Base-by-base conservation (phyloP, 352 stramenopile genomes). In the Elongisporangium anandrum region DNA sequence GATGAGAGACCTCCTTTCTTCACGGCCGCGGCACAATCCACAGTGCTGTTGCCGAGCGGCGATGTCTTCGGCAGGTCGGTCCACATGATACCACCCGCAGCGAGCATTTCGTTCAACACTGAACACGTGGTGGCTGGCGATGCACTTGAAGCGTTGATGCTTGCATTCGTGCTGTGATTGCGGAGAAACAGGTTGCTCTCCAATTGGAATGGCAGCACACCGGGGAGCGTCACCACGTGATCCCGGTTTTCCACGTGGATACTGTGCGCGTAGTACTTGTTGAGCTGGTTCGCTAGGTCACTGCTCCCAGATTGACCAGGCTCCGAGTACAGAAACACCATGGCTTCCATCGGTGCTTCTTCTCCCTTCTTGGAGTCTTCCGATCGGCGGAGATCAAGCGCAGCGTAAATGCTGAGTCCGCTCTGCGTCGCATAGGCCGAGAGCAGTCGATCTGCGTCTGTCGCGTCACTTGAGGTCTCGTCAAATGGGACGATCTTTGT, bases 131-230 rank as follows among this genome's bases (percentile, higher is more conserved):
- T 54, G 20, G 63, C 38, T 34, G 68, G 56, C 0, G 72, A 24
- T 5, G 61, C 54, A 21, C 67, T 50, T 0, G 52, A 23, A 16
- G 17, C 50, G 6, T 65, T 66, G 4, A 34, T 47, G 21, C 59
- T 51, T 4, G 24, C 13, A 17, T 64, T 49, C 1, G 59, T 63
- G 13, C 22, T 49, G 22, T 65, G 72, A 1, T 50, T 54, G 17
- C 76, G 76, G 0, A 90, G 58, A 29, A 88, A 79, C 53, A 61
- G 58, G 22, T 90, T 85, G 6, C 79, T 34, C 8, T 85, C 57
- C 62, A 87, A 75, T 52, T 89, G 77, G 24, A 90, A 74, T 24
- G 74, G 69, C 12, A 92, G 53, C 15, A 83, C 63, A 22, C 74
- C 73, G 0, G 82, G 80, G 20, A 89, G 84, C 34, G 34, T 45